phyloP scores from a whole-genome alignment of 1,284 basidiomycete species.

The Apiotrichum brassicae region DNA sequence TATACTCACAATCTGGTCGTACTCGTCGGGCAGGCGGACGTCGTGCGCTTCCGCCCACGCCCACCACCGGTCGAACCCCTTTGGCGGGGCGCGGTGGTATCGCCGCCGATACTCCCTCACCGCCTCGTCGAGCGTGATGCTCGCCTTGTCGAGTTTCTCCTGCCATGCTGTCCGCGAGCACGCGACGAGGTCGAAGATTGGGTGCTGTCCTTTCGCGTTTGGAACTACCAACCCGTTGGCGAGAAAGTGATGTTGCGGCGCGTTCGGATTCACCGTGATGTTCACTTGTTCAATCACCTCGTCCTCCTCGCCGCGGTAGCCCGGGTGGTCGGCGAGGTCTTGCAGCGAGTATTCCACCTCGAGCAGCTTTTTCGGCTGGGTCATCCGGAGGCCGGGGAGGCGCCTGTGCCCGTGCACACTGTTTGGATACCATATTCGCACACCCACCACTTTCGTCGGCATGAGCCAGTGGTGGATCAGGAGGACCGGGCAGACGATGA shows the following conservation, averaged over 20 bases:
- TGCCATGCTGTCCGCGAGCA: slow-evolving; percentile 43
- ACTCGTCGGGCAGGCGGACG: slow-evolving; percentile 43
- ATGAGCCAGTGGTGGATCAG: slow-evolving; percentile 2
- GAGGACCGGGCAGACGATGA: slow-evolving; percentile 4
- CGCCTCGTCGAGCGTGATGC: slow-evolving; percentile 44
- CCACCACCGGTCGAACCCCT: slow-evolving; percentile 44
- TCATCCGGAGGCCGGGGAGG: too few species aligned
- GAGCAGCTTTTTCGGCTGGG: too few species aligned
- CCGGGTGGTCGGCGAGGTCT: neutral
- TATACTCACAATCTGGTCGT: slow-evolving; percentile 42
- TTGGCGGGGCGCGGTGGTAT: slow-evolving; percentile 43
- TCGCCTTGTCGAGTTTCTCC: slow-evolving; percentile 41
- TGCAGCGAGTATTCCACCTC: neutral
- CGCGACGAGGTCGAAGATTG: slow-evolving; percentile 46
- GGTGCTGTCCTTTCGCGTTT: slow-evolving; percentile 39
- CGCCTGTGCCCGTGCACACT: too few species aligned
- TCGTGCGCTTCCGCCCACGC: slow-evolving; percentile 28
- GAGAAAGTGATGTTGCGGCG: slow-evolving; percentile 26
- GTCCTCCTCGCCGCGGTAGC: too few species aligned
- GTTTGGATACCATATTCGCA: too few species aligned
- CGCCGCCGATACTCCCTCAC: slow-evolving; percentile 46
- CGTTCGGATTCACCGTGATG: neutral
- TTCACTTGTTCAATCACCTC: too few species aligned
- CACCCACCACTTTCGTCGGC: neutral
- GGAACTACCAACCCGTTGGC: slow-evolving; percentile 34